A percentile compares a stretch with the other conserved stretches of the same genome.
These are phyloP conservation scores for Pleurozium schreberi DNA, from an alignment of 225 moss, liverwort and hornwort genomes.

Conservation along the genomic window DNA sequence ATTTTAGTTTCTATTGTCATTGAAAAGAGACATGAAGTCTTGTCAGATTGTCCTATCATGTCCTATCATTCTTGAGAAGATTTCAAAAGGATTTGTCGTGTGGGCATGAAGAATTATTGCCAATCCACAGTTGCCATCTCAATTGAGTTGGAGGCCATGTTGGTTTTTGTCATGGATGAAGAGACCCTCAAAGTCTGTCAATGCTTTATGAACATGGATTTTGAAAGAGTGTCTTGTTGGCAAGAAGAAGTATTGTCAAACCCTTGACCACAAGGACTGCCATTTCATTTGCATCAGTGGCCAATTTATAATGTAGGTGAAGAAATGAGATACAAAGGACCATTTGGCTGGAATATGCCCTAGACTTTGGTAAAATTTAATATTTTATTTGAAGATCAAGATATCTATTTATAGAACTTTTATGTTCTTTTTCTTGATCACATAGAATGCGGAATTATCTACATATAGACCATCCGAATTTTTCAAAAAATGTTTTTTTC, in stretches of 20 bases:
- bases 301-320: not conserved
- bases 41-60: too few relatives aligned
- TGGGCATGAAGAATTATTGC: not conserved
- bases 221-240: not conserved
- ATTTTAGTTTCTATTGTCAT: not conserved
- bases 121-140: accelerated
- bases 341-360: not conserved
- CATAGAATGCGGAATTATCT: accelerated
- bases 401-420: not conserved
- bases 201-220: not conserved
- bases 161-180: not conserved
- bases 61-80: too few relatives aligned
- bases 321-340: not conserved
- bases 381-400: not conserved
- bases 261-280: not conserved
- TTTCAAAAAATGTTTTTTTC: not conserved
- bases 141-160: not conserved
- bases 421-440: accelerated
- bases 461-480: accelerated
- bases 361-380: not conserved
- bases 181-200: not conserved
- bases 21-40: not conserved
- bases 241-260: not conserved
- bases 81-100: too few relatives aligned
- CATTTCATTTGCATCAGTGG: not conserved